phyloP scores from a whole-genome alignment of 208 protist genomes.

The Herpetomonas samuelpessoai region DNA sequence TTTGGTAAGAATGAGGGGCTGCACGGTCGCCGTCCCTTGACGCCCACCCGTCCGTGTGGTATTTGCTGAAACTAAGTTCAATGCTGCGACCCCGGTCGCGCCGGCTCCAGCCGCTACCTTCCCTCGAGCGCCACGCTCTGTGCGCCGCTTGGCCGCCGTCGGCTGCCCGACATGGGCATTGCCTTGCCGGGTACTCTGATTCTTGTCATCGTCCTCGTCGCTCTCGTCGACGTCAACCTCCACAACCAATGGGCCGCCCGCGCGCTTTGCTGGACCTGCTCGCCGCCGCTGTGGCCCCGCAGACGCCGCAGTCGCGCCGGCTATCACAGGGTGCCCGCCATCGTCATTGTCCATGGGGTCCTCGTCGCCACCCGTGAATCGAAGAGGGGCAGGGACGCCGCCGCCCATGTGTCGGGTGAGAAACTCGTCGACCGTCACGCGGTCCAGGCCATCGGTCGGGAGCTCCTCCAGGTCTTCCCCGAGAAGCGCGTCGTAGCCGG shows the following conservation, averaged over 20 bases:
- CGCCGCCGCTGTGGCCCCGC: no score
- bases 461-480: slow-evolving; percentile 33
- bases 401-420: slow-evolving; percentile 20
- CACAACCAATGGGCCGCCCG: slow-evolving; percentile 6
- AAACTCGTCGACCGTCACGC: slow-evolving; percentile 27
- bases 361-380: no score
- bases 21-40: neutral
- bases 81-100: no score
- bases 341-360: no score
- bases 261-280: no score
- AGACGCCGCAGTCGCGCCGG: no score
- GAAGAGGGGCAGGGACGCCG: no score
- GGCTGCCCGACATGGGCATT: neutral
- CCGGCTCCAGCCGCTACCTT: no score
- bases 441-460: slow-evolving; percentile 52
- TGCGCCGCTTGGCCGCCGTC: neutral
- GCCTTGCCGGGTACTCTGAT: neutral
- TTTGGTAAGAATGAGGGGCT: neutral
- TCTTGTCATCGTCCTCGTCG: neutral
- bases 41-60: no score
- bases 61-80: no score
- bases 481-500: slow-evolving; percentile 7
- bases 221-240: slow-evolving; percentile 19
- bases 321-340: no score
- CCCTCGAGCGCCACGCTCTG: no score